Evolutionary conservation across 208 protist species (phyloP).

Genomic region (Zelonia costaricensis): DNA sequence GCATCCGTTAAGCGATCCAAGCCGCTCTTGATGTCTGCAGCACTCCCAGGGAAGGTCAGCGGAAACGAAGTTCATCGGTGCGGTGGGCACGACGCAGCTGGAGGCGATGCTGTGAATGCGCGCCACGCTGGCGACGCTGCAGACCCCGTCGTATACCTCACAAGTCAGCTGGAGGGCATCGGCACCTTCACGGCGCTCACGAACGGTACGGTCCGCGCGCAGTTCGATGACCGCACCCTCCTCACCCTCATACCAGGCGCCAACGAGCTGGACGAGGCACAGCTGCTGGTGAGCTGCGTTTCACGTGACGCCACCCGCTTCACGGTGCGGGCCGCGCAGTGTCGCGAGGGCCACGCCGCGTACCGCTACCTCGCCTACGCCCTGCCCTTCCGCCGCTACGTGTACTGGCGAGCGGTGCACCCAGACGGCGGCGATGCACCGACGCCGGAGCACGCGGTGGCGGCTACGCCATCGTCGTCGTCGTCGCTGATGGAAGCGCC

Average conservation of each 20-base stretch:
- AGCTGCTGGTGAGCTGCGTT: constrained; percentile 56
- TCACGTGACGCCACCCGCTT: constrained; percentile 71
- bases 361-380: constrained; percentile 69
- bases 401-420: constrained; percentile 26
- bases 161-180: constrained; percentile 69
- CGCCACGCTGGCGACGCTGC: neutral
- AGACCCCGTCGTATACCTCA: constrained; percentile 52
- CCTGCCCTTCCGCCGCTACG: constrained; percentile 73
- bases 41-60: no score
- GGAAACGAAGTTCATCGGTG: no score
- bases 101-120: neutral
- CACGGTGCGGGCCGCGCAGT: constrained; percentile 61
- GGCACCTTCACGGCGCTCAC: constrained; percentile 80
- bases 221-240: constrained; percentile 84
- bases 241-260: constrained; percentile 67
- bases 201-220: constrained; percentile 76
- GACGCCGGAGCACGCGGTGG: no score
- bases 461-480: neutral
- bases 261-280: constrained; percentile 56
- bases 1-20: no score
- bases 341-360: constrained; percentile 42
- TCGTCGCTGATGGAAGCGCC: neutral
- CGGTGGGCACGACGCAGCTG: no score
- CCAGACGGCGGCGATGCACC: neutral
- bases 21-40: no score